phyloP scores from a whole-genome alignment of 768 basidiomycete genomes.

The Panellus pusillus region DNA sequence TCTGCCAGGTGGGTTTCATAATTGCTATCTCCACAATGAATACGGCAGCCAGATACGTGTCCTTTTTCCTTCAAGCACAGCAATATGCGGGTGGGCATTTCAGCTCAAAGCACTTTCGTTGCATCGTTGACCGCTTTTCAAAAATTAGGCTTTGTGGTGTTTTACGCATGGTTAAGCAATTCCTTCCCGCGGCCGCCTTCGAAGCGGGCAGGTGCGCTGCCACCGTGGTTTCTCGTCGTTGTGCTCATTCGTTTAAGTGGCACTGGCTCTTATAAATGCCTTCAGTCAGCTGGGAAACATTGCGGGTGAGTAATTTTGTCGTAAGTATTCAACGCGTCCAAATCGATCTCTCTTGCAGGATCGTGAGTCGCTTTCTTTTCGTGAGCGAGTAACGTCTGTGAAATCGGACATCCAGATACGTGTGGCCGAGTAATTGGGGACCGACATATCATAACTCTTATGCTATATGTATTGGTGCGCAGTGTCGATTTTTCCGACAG shows the following conservation, averaged over 20 bases:
- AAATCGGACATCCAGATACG: conserved; percentile 43
- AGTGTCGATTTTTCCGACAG: conserved; percentile 26
- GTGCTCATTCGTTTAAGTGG: conserved; percentile 57
- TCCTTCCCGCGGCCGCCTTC: conserved; percentile 72
- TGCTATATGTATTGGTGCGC: conserved; percentile 63
- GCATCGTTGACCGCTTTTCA: not conserved
- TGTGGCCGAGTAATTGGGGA: conserved; percentile 68
- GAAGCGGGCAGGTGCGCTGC: conserved; percentile 55
- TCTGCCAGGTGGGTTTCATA: conserved; percentile 55
- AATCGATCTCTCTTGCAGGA: conserved; percentile 27
- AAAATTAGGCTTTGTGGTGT: conserved; percentile 51
- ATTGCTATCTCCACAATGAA: conserved; percentile 74
- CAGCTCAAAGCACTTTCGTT: not conserved
- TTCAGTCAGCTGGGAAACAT: conserved; percentile 83
- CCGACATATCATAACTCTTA: conserved; percentile 69
- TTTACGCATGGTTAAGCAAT: conserved; percentile 52
- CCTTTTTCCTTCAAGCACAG: conserved; percentile 52
- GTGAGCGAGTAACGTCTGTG: conserved; percentile 5
- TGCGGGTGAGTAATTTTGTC: conserved; percentile 35
- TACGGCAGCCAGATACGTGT: conserved; percentile 65
- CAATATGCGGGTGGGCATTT: conserved; percentile 49
- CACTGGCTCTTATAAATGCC: conserved; percentile 77
- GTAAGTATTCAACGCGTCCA: not conserved
- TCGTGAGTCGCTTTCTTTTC: conserved; percentile 48
- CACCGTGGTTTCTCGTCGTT: conserved; percentile 41